Conservation (phyloP, 805 yeast species). For the Lachancea thermotolerans region DNA sequence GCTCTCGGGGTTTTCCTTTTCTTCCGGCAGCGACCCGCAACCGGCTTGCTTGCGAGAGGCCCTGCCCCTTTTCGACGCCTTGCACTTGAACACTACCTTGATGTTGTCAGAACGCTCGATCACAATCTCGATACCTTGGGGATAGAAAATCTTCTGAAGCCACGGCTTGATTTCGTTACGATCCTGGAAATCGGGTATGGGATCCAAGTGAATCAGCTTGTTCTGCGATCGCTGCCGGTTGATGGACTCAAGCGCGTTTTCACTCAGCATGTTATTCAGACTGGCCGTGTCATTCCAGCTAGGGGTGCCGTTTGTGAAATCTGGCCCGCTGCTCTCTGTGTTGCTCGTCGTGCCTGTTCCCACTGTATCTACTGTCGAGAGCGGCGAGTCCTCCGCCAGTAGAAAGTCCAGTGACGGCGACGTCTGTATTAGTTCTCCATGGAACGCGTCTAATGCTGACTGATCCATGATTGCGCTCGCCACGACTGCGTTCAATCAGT, state of each 20-base stretch:
- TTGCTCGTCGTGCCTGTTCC: conserved; percentile 4
- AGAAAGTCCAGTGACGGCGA: conserved; percentile 9
- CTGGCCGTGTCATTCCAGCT: conserved; percentile 6
- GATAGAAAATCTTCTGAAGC: conserved; percentile 43
- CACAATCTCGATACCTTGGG: conserved; percentile 47
- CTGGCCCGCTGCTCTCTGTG: conserved; percentile 4
- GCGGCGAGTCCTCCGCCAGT: conserved; percentile 5
- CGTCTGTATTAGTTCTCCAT: conserved; percentile 1
- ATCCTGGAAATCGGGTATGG: conserved; percentile 35
- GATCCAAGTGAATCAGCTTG: conserved; percentile 33
- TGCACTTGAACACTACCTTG: conserved; percentile 58
- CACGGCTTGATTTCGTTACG: conserved; percentile 55
- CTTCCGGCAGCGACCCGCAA: conserved; percentile 2
- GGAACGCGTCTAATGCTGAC: conserved; percentile 9
- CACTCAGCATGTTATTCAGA: conserved; percentile 12
- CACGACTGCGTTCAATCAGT: neutral
- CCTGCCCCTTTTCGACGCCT: conserved; percentile 33
- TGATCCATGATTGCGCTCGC: conserved; percentile 5
- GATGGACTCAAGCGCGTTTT: conserved; percentile 16
- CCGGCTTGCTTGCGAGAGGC: conserved; percentile 10
- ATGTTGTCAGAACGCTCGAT: conserved; percentile 56
- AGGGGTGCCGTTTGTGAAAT: neutral
- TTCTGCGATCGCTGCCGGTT: conserved; percentile 24
- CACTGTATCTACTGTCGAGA: conserved; percentile 5
- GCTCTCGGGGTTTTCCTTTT: conserved; percentile 7